Percentiles rank a stretch among this genome's conserved stretches.
Conservation (phyloP, 2,329 filamentous ascomycete genomes). For the Aquanectria penicillioides region DNA sequence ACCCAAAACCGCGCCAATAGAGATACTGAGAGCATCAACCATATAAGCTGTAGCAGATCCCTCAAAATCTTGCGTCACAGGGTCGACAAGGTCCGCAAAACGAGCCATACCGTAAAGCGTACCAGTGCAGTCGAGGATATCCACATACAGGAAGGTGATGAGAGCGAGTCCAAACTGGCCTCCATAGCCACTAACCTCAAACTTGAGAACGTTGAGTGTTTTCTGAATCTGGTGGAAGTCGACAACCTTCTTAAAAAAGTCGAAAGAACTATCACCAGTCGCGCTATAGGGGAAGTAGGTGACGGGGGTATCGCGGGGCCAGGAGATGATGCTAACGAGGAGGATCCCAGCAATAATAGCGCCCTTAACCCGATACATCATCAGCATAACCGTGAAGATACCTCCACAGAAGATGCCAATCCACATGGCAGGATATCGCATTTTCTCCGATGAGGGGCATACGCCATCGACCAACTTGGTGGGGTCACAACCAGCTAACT, state of each 20-base stretch:
- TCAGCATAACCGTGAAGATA: slow-evolving; percentile 80
- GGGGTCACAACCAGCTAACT: slow-evolving; percentile 75
- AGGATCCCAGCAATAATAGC: slow-evolving; percentile 86
- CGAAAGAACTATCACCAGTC: slow-evolving; percentile 75
- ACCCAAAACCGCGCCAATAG: slow-evolving; percentile 82
- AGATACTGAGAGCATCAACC: slow-evolving; percentile 82
- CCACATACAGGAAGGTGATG: slow-evolving; percentile 90
- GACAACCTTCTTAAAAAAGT: slow-evolving; percentile 90
- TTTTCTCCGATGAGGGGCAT: slow-evolving; percentile 74
- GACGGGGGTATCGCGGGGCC: slow-evolving; percentile 79
- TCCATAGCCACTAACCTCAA: slow-evolving; percentile 74
- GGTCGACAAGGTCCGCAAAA: slow-evolving; percentile 83
- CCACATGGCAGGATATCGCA: slow-evolving; percentile 88
- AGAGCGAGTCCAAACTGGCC: slow-evolving; percentile 84
- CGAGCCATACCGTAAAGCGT: slow-evolving; percentile 91
- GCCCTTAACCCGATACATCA: slow-evolving; percentile 88
- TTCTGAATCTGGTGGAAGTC: slow-evolving; percentile 81
- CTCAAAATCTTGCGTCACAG: slow-evolving; percentile 87
- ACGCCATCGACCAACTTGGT: slow-evolving; percentile 56
- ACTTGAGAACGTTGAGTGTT: slow-evolving; percentile 77
- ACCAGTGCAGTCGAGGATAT: slow-evolving; percentile 87
- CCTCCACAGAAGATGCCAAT: slow-evolving; percentile 89
- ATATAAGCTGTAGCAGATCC: slow-evolving; percentile 85
- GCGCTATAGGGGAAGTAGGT: slow-evolving; percentile 83
- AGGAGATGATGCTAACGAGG: slow-evolving; percentile 87